These are phyloP conservation scores for Botrytis sinoallii DNA, from an alignment of 2,329 filamentous ascomycete genomes.

Conservation along the genomic window DNA sequence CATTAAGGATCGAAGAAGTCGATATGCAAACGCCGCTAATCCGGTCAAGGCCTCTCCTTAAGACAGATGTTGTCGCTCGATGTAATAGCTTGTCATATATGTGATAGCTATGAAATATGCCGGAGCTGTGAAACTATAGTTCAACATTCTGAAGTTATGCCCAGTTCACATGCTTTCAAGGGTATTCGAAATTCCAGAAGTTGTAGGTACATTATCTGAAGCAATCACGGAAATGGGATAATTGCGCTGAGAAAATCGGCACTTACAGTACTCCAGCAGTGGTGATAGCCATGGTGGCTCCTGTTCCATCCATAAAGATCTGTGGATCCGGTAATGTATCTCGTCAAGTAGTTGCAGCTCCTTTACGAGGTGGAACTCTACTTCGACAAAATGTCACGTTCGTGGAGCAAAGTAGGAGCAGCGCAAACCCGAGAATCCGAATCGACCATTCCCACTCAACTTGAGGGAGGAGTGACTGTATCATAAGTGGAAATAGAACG, in stretches of 20 bases:
- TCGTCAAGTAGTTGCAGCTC: conserved; percentile 39
- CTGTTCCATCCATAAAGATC: conserved; percentile 60
- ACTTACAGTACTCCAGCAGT: conserved; percentile 59
- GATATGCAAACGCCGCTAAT: conserved; percentile 60
- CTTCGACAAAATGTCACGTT: conserved; percentile 41
- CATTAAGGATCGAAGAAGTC: conserved; percentile 82
- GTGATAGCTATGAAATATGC: conserved; percentile 76
- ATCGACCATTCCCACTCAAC: conserved; percentile 33
- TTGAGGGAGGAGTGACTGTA: conserved; percentile 35
- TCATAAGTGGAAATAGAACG: conserved; percentile 57
- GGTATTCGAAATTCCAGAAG: not conserved
- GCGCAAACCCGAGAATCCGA: conserved; percentile 31
- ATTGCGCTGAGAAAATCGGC: not conserved
- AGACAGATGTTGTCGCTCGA: not conserved
- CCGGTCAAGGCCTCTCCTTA: not conserved
- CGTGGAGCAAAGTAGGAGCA: conserved; percentile 28
- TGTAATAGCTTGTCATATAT: conserved; percentile 56
- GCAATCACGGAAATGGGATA: not conserved
- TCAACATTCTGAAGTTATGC: not conserved
- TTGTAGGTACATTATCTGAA: not conserved
- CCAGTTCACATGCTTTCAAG: not conserved
- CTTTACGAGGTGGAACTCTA: conserved; percentile 49
- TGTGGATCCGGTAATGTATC: conserved; percentile 50
- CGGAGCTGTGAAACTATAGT: conserved; percentile 59
- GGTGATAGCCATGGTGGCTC: conserved; percentile 57